Evolutionary conservation across 345 rosid species (phyloP), one percentile per base, ranked within the genome.

Genomic region (Chamaenerion angustifolium): DNA sequence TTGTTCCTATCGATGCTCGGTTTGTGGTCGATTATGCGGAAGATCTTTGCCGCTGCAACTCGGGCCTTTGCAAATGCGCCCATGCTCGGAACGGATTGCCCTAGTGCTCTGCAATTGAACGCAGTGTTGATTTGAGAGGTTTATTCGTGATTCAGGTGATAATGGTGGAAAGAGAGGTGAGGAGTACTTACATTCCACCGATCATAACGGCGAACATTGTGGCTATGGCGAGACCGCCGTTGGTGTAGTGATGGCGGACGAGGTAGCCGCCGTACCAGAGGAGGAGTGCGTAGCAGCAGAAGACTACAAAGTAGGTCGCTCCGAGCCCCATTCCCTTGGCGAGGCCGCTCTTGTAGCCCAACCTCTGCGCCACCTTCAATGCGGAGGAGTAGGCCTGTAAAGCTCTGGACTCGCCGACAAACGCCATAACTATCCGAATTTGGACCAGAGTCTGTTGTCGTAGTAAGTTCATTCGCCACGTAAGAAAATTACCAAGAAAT

Each of bases 201-300:
- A 90, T 75, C 95, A 90, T 90, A 45, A 86, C 95, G 1, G 94
- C 88, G 56, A 90, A 90, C 98, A 90, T 90, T 52, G 98, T 90
- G 37, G 98, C 72, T 27, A 90, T 83, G 5, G 98, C 95, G 17
- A 90, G 94, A 42, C 95, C 95, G 58, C 95, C 95, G 62, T 86
- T 83, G 50, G 98, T 90, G 57, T 70, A 76, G 76, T 78, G 95
- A 49, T 90, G 95, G 37, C 98, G 74, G 49, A 86, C 94, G 16
- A 90, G 89, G 43, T 78, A 83, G 13, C 95, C 98, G 7, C 98
- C 95, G 57, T 90, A 90, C 98, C 95, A 90, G 25, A 90, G 86
- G 55, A 90, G 86, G 37, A 90, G 82, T 8, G 95, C 98, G 43
- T 90, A 90, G 52, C 77, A 86, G 54, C 95, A 90, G 62, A 90